These are phyloP conservation scores for Furcasterigmium furcatum DNA, from an alignment of 2,329 filamentous ascomycete species.

Conservation along the genomic window DNA sequence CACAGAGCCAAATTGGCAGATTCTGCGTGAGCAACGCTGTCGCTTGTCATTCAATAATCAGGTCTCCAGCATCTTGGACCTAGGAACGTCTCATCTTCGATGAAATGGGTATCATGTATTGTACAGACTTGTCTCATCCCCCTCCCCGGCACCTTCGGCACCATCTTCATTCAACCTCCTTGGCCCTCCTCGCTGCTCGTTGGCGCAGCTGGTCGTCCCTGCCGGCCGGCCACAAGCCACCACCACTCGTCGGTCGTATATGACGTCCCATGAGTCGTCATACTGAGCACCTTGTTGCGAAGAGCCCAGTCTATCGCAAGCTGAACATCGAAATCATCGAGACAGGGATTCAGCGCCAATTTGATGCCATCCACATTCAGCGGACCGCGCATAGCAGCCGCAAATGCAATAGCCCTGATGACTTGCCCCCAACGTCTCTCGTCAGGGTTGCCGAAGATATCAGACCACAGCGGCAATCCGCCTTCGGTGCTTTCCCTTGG, in stretches of 20 bases:
- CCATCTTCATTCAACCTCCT: no score
- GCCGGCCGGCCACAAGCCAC: slow-evolving; percentile 57
- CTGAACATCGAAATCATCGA: slow-evolving; percentile 62
- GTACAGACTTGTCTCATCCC: no score
- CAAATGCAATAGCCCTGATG: slow-evolving; percentile 58
- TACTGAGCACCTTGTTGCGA: slow-evolving; percentile 45
- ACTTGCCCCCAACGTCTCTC: slow-evolving; percentile 61
- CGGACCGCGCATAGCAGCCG: slow-evolving; percentile 60
- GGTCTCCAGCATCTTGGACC: no score
- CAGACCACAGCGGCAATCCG: slow-evolving; percentile 68
- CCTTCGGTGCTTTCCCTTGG: slow-evolving; percentile 37
- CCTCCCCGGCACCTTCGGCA: no score
- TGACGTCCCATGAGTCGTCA: slow-evolving; percentile 33
- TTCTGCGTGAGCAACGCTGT: no score
- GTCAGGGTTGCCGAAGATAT: slow-evolving; percentile 61
- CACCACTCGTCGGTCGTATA: slow-evolving; percentile 60
- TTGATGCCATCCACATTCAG: slow-evolving; percentile 50
- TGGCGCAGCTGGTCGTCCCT: no score
- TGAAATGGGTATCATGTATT: no score
- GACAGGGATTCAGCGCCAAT: slow-evolving; percentile 50
- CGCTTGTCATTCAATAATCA: no score
- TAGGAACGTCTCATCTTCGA: no score
- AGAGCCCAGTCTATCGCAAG: slow-evolving; percentile 58
- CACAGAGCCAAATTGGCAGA: no score
- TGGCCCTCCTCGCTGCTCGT: no score